Conservation (phyloP, 176 grass and related monocot species). For the Zea mays region Zm-B73-REFERENCE-NAM-5.0 NC_050096.1:260226501-260227000, state of each 20-base stretch:
- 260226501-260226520: slow-evolving; percentile 18
- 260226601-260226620: slow-evolving; percentile 6
- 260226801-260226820: slow-evolving; percentile 4
- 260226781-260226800: slow-evolving; percentile 10
- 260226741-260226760: slow-evolving; percentile 5
- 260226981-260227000: slow-evolving; percentile 23
- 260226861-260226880: slow-evolving; percentile 51
- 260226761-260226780: background rate
- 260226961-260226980: slow-evolving; percentile 64
- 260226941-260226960: slow-evolving; percentile 73
- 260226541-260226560: slow-evolving; percentile 10
- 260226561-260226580: background rate
- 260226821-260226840: slow-evolving; percentile 17
- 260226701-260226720: slow-evolving; percentile 1
- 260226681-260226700: slow-evolving; percentile 22
- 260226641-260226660: slow-evolving; percentile 23
- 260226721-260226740: background rate
- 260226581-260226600: background rate
- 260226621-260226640: background rate
- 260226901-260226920: slow-evolving; percentile 59
- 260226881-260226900: slow-evolving; percentile 39
- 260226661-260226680: slow-evolving; percentile 3
- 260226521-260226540: background rate
- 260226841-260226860: background rate
- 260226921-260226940: slow-evolving; percentile 65